A percentile compares a stretch with the other conserved stretches of the same genome.
phyloP scores from a whole-genome alignment of 2,329 filamentous ascomycete species.

The Annulohypoxylon truncatum region DNA sequence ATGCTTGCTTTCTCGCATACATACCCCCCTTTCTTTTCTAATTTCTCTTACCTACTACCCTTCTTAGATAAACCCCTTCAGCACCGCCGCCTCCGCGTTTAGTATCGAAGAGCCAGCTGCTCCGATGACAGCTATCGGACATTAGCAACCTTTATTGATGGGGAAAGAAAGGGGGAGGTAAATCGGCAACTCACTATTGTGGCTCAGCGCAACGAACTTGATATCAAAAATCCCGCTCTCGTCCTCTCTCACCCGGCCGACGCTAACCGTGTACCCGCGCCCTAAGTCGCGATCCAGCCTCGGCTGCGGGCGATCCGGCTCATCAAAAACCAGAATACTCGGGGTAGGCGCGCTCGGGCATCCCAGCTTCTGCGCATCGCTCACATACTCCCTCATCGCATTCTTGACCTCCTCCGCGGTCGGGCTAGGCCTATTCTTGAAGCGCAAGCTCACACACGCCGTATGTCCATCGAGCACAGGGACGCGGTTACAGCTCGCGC shows the following conservation, averaged over 20 bases:
- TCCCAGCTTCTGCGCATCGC: constrained; percentile 83
- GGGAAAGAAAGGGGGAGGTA: not conserved
- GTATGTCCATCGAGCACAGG: constrained; percentile 96
- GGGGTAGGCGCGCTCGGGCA: constrained; percentile 87
- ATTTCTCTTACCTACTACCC: not conserved
- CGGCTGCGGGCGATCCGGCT: constrained; percentile 90
- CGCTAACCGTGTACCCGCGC: constrained; percentile 88
- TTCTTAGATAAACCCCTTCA: constrained; percentile 82
- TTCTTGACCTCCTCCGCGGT: constrained; percentile 79
- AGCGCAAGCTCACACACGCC: constrained; percentile 89
- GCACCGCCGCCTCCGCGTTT: constrained; percentile 90
- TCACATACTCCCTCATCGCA: constrained; percentile 83
- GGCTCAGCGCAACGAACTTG: constrained; percentile 93
- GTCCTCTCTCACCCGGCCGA: constrained; percentile 87
- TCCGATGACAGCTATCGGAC: constrained; percentile 80
- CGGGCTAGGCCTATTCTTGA: constrained; percentile 79
- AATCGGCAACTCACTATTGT: constrained; percentile 68
- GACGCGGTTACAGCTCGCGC: constrained; percentile 91
- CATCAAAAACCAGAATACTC: constrained; percentile 89
- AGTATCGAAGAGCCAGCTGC: constrained; percentile 96
- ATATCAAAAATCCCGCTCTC: constrained; percentile 92
- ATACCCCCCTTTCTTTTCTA: not conserved
- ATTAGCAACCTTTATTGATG: constrained; percentile 31
- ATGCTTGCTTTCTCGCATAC: not conserved
- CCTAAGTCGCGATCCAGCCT: constrained; percentile 87